A percentile compares a stretch with the other conserved stretches of the same genome.
phyloP scores from a whole-genome alignment of 805 yeast species.

The Nakazawaea populi region DNA sequence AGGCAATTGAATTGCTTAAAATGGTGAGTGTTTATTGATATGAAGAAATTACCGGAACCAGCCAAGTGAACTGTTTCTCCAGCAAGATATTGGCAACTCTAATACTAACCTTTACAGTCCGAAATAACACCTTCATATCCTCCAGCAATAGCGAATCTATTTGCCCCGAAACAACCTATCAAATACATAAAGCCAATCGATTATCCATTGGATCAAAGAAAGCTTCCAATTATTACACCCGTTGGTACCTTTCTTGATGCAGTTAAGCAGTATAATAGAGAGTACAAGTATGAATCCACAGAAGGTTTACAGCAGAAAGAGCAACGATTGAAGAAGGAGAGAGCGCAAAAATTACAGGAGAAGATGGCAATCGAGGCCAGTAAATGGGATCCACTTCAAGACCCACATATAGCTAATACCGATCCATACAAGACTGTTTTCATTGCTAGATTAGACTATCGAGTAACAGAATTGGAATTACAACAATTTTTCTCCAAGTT shows the following conservation, averaged over 20 bases:
- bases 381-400: conserved; percentile 51
- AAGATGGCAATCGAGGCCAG: conserved; percentile 28
- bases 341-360: conserved; percentile 17
- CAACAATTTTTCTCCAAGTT: conserved; percentile 53
- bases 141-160: conserved; percentile 38
- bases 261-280: conserved; percentile 24
- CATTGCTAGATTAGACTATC: conserved; percentile 65
- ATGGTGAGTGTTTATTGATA: no score
- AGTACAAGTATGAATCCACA: conserved; percentile 22
- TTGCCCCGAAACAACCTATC: conserved; percentile 54
- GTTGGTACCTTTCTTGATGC: conserved; percentile 28
- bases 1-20: no score
- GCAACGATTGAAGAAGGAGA: conserved; percentile 20
- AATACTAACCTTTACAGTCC: neutral
- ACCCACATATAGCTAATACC: conserved; percentile 46
- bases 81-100: neutral
- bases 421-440: conserved; percentile 81
- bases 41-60: no score
- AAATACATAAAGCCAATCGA: conserved; percentile 44
- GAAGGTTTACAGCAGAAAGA: conserved; percentile 26
- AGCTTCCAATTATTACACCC: conserved; percentile 42
- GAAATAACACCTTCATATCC: conserved; percentile 17
- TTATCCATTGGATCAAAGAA: conserved; percentile 38
- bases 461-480: conserved; percentile 60
- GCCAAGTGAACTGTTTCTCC: no score